Base-by-base conservation (phyloP, 495 filamentous ascomycete species). In the Aspergillus affinis region DNA sequence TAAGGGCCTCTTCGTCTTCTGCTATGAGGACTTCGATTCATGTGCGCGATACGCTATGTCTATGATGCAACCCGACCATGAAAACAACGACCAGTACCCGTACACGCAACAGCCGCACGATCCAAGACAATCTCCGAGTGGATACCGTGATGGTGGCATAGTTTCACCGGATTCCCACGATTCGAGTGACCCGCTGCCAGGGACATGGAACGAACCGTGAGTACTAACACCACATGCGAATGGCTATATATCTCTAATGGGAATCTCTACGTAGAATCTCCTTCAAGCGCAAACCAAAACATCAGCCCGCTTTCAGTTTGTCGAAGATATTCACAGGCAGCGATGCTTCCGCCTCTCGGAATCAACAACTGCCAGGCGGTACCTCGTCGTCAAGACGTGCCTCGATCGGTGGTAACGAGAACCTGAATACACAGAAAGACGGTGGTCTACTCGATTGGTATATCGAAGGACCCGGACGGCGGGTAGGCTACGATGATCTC, bases 401-500 rank as follows among this genome's bases (percentile, higher is more conserved):
- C 21, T 55, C 70, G 23, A 61, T 74, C 7, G 71, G 70, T 47
- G 62, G 68, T 26, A 80, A 77, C 56, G 76, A 72, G 15, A 73
- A 78, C 53, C 30, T 69, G 7, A 72, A 72, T 53, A 66, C 70
- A 4, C 75, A 78, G 21, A 92, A 93, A 70, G 89, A 92, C 67
- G 86, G 82, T 23, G 77, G 72, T 17, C 80, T 84, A 19, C 66
- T 89, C 21, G 91, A 96, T 71, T 97, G 93, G 94, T 90, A 94
- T 72, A 84, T 89, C 46, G 93, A 97, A 74, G 92, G 91, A 6
- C 92, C 91, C 5, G 94, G 94, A 2, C 83, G 93, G 52, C 86
- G 94, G 66, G 92, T 97, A 26, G 92, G 89, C 53, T 98, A 98
- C 74, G 94, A 96, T 65, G 90, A 98, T 76, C 81, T 97, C 67